Conservation (phyloP, 345 rosid species). For the Linum lewisii region DNA sequence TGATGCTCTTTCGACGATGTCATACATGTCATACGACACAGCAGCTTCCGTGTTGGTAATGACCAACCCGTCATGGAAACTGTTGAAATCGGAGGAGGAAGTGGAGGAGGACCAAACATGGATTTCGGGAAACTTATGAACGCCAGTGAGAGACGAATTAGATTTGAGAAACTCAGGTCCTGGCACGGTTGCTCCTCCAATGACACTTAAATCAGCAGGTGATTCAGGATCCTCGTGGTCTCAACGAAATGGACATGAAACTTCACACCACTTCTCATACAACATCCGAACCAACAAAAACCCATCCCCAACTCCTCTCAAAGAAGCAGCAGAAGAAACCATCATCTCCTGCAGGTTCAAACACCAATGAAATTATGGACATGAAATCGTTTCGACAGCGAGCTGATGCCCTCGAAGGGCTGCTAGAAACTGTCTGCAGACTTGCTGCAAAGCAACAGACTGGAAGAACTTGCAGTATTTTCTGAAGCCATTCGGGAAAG, state of each 20-base stretch:
- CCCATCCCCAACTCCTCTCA: constrained; percentile 24
- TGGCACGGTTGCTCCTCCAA: constrained; percentile 7
- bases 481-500: constrained; percentile 90
- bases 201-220: constrained; percentile 29
- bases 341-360: neutral
- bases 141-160: constrained; percentile 61
- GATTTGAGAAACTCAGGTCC: constrained; percentile 40
- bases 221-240: constrained; percentile 31
- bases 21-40: constrained; percentile 80
- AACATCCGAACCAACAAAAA: constrained; percentile 32
- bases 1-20: constrained; percentile 50
- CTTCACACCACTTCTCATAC: constrained; percentile 15
- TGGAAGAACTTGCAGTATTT: constrained; percentile 94
- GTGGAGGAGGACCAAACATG: constrained; percentile 51
- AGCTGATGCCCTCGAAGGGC: constrained; percentile 98
- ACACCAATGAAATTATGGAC: constrained; percentile 52
- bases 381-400: constrained; percentile 86
- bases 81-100: constrained; percentile 69
- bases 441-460: constrained; percentile 66
- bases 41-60: constrained; percentile 80
- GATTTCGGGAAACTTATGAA: constrained; percentile 73
- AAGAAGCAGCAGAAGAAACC: constrained; percentile 50
- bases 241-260: constrained; percentile 38
- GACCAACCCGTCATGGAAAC: constrained; percentile 81
- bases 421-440: constrained; percentile 87